Base-by-base conservation (phyloP, 1,284 basidiomycete genomes). In the Cutaneotrichosporon sp. region DNA sequence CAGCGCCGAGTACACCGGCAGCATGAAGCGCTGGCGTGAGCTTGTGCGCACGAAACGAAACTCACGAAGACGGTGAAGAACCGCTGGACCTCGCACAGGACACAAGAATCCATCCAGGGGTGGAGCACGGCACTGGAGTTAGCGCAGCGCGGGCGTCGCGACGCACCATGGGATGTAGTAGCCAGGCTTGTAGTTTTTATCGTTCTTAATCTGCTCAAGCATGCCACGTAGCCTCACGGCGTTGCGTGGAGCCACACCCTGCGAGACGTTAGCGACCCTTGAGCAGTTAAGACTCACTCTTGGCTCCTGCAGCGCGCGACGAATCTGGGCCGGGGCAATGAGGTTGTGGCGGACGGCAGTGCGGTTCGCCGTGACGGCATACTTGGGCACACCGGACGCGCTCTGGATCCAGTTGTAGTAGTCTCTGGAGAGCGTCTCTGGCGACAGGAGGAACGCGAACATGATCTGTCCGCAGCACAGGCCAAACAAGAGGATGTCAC, bases 381-480 rank as follows among this genome's bases (percentile, higher is more conserved):
- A 79, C 3, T 73, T 65, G 0, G 85, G 82, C 0, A 87, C 84
- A 61, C 84, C 83, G 4, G 83, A 81, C 0, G 87, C 88, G 58
- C 80, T 78, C 40, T 76, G 73, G 26, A 85, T 81, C 89, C 90
- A 93, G 42, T 72, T 75, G 21, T 77, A 79, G 65, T 94, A 94
- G 17, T 86, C 87, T 37, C 77, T 76, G 7, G 88, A 85, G 23
- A 94, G 82, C 0, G 89, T 88, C 55, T 92, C 89, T 8, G 89
- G 90, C 22, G 86, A 79, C 30, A 89, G 72, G 26, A 94, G 78
- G 75, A 86, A 90, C 0, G 81, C 84, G 69, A 90, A 93, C 76
- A 93, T 81, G 69, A 96, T 94, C 73, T 96, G 91, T 9, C 85
- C 86, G 66, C 86, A 94, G 17, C 86, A 87, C 2, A 92, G 66